Evolutionary conservation across 495 filamentous ascomycete species (phyloP), one percentile per base, ranked within the genome.

Genomic region (Glarea lozoyensis): DNA sequence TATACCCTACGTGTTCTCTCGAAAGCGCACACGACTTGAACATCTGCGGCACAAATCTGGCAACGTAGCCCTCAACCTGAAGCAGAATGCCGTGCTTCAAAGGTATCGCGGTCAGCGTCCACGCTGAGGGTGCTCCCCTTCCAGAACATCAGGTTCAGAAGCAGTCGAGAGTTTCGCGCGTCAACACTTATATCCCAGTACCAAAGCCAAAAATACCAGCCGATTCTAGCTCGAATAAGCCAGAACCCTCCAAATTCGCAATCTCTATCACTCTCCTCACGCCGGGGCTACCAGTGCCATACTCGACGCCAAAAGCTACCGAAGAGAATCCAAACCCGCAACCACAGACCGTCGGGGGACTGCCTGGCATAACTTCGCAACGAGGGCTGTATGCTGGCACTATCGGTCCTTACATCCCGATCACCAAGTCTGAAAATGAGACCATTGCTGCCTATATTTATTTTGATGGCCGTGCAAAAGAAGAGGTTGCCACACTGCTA

Each of bases 401-500:
- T 21, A 78, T 94, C n/a, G 75, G 70, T 32, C 86, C 88, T 1
- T 99, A 99, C 60, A 79, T 86, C 44, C 84, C 90, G 2, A 71
- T 93, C 62, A 96, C 89, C 4, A 77, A 79, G 29, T 89, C 85
- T 17, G 78, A 84, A 37, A 95, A 96, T 56, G 92, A 97, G 63
- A 96, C 93, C 2, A 86, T 99, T 41, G 92, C 92, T 13, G 92
- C 92, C 10, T 99, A 99, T 57, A 96, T 99, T 44, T 97, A 97
- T 67, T 99, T 99, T 55, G 92, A 99, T 61, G 92, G 92, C 10
- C 71, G 93, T 37, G 72, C 78, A 21, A 97, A 99, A 63, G 92
- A 99, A 54, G 92, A 99, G 60, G 94, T 97, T 12, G 92, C 92
- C 42, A 99, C 92, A 23, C 65, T 99, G 31, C 69, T 99, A 24